These are phyloP conservation scores for Tolypocladium endophyticum DNA, from an alignment of 2,329 filamentous ascomycete genomes.

Conservation along the genomic window DNA sequence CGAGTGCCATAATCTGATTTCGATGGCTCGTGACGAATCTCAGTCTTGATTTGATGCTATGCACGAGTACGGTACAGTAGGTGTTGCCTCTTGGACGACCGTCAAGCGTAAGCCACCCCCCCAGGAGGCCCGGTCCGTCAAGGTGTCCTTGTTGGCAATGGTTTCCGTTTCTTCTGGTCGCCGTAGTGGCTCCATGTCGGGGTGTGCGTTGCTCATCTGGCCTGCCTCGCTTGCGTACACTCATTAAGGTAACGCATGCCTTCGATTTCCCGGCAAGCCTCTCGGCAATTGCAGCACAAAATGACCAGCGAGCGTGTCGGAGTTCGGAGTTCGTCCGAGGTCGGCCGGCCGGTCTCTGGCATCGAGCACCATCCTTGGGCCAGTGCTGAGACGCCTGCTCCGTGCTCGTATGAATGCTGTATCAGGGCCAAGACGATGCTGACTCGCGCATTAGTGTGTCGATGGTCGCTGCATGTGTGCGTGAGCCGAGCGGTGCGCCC, in stretches of 20 bases:
- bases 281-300: conserved; percentile 5
- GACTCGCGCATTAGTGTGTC: neutral
- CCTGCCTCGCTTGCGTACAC: neutral
- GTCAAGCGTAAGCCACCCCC: neutral
- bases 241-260: neutral
- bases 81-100: neutral
- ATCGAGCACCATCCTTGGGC: neutral
- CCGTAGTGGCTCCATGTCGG: neutral
- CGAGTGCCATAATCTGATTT: neutral
- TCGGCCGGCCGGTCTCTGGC: conserved; percentile 3
- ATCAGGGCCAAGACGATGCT: neutral
- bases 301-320: conserved; percentile 3
- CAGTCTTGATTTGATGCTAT: neutral
- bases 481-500: neutral
- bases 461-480: neutral
- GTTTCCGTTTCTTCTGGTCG: neutral
- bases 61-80: neutral
- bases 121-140: too few species aligned
- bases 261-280: neutral
- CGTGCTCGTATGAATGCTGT: too few species aligned
- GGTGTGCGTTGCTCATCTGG: neutral
- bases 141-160: neutral
- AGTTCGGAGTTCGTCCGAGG: conserved; percentile 6
- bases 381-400: neutral
- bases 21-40: neutral